A percentile compares a stretch with the other conserved stretches of the same genome.
Conservation (phyloP, 495 filamentous ascomycete species). For the Penicillium nucicola region DNA sequence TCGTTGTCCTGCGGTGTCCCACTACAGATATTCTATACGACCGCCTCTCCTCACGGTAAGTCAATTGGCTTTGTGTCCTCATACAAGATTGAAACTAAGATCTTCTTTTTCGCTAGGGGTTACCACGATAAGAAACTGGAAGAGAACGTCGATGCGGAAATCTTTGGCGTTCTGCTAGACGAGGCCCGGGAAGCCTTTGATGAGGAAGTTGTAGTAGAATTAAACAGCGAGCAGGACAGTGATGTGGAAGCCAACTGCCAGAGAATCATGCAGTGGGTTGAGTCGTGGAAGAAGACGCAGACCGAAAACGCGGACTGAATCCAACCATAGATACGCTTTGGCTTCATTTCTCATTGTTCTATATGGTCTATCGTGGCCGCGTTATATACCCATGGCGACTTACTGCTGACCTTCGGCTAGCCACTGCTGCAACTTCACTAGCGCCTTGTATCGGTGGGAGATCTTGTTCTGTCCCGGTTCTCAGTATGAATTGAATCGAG, state of each 20-base stretch:
- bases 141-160: constrained; percentile 96
- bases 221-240: constrained; percentile 74
- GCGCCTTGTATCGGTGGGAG: constrained; percentile 82
- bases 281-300: constrained; percentile 71
- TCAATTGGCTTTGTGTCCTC: background rate
- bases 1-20: constrained; percentile 83
- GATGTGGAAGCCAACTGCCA: constrained; percentile 87
- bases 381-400: constrained; percentile 15
- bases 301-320: constrained; percentile 18
- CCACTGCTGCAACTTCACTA: constrained; percentile 84
- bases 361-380: constrained; percentile 7
- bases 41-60: constrained; percentile 67
- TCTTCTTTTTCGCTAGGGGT: constrained; percentile 51
- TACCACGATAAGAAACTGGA: constrained; percentile 85
- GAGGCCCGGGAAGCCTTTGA: constrained; percentile 88
- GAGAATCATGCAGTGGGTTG: constrained; percentile 77
- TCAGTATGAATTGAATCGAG: constrained; percentile 1
- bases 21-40: constrained; percentile 76
- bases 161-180: constrained; percentile 90
- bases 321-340: background rate
- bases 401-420: constrained; percentile 51
- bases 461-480: constrained; percentile 64
- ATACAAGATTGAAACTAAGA: constrained; percentile 1
- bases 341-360: constrained; percentile 3
- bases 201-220: constrained; percentile 84